Evolutionary conservation across 352 stramenopile species (phyloP), one percentile per base, ranked within the genome.

Genomic region (Pythium periplocum): DNA sequence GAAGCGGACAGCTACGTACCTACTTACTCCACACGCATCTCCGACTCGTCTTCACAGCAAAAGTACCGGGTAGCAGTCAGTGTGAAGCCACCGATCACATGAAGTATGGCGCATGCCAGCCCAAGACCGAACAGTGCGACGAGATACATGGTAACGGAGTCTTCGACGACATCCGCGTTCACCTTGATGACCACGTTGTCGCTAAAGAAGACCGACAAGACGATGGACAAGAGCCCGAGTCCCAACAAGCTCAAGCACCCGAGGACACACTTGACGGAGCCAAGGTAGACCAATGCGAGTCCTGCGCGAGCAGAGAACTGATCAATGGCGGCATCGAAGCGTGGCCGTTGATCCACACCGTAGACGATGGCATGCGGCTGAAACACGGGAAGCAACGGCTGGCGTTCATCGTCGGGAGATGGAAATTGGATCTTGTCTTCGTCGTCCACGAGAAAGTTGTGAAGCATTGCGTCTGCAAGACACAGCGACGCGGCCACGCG

Each of bases 11-110:
- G 17, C 17, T 26, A 26, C 17, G 17, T 26, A 26, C 17, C 17
- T 26, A 26, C 17, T 26, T 26, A 26, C 17, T 26, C 17, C 17
- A 26, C 17, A 26, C 17, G 17, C 17, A 26, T 26, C 17, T 26
- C 17, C 17, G 17, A 26, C 17, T 26, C 17, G 17, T 26, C 17
- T 26, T 26, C 17, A 26, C 77, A 86, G 59, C 70, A 84, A 53
- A 83, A 79, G 57, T 80, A 83, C 11, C 74, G 69, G 36, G 77
- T 87, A 34, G 78, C 52, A 36, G 59, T 56, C 51, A 82, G 75
- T 17, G 74, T 67, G 43, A 78, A 49, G 5, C 66, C 61, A 32
- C 62, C 69, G 47, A 74, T 57, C 7, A 53, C 71, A 49, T 86
- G 71, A 12, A 60, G 48, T 30, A 31, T 40, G 9, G 53, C 6